These are phyloP conservation scores for Penicillium salamii DNA, from an alignment of 495 filamentous ascomycete genomes.

Conservation along the genomic window DNA sequence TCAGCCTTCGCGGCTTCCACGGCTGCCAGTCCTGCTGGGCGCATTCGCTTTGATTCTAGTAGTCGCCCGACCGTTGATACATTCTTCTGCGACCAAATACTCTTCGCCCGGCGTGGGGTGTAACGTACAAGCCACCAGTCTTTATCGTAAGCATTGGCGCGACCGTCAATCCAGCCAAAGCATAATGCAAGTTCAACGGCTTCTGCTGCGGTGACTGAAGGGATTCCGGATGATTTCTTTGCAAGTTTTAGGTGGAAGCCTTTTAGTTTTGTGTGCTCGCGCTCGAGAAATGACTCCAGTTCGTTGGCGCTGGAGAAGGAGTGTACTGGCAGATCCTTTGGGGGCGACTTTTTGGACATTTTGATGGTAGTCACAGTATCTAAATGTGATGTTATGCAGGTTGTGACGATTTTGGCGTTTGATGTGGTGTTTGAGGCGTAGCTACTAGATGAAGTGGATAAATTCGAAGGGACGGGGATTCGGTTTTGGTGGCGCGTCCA, in stretches of 20 bases:
- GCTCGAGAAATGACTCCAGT: constrained; percentile 46
- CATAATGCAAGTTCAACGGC: constrained; percentile 56
- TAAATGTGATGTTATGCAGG: too few species aligned
- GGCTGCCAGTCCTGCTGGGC: constrained; percentile 40
- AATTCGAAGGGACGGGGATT: too few species aligned
- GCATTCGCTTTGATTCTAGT: constrained; percentile 43
- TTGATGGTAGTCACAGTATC: too few species aligned
- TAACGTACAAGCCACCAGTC: constrained; percentile 48
- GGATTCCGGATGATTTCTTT: constrained; percentile 44
- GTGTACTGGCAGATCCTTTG: constrained; percentile 31
- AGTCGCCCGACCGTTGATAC: constrained; percentile 44
- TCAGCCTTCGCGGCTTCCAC: constrained; percentile 54
- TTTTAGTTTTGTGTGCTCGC: constrained; percentile 23
- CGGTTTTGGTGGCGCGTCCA: too few species aligned
- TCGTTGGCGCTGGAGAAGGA: constrained; percentile 33
- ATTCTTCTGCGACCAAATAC: constrained; percentile 52
- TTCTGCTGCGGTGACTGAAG: constrained; percentile 49
- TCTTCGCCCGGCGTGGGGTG: constrained; percentile 52
- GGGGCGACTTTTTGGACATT: constrained; percentile 17
- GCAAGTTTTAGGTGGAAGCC: constrained; percentile 55
- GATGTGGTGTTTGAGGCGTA: too few species aligned
- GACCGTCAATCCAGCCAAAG: constrained; percentile 61
- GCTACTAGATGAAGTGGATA: too few species aligned
- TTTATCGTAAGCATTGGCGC: constrained; percentile 38
- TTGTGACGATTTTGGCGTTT: too few species aligned